Percentiles rank a stretch among this genome's conserved stretches.
phyloP scores from a whole-genome alignment of 2,329 filamentous ascomycete species.

The Pseudofabraea citricarpa region DNA sequence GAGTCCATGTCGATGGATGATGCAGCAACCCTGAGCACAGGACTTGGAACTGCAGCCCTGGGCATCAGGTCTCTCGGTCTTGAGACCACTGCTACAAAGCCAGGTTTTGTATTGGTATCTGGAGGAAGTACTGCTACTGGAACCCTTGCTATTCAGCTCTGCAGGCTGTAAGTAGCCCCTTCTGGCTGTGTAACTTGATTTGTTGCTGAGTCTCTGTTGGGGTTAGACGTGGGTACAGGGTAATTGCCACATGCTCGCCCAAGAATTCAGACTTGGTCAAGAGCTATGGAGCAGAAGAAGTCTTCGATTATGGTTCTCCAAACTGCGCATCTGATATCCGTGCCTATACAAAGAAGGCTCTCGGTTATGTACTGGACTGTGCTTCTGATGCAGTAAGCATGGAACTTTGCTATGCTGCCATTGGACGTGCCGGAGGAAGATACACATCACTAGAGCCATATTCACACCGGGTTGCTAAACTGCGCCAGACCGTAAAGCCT shows the following conservation, averaged over 20 bases:
- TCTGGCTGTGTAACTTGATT: constrained; percentile 4
- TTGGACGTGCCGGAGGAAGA: constrained; percentile 33
- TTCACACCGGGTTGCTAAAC: background rate
- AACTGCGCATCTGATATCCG: constrained; percentile 20
- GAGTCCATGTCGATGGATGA: constrained; percentile 27
- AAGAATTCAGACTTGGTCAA: constrained; percentile 34
- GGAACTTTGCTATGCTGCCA: constrained; percentile 31
- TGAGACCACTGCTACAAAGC: background rate
- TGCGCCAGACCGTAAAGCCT: background rate
- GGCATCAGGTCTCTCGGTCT: constrained; percentile 25
- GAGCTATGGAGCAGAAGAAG: constrained; percentile 35
- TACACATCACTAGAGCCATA: constrained; percentile 32
- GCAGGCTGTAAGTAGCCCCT: constrained; percentile 24
- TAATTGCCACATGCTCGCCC: constrained; percentile 40
- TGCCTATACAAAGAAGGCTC: constrained; percentile 29
- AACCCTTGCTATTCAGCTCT: constrained; percentile 36
- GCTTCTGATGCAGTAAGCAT: constrained; percentile 24
- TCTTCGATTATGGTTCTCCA: constrained; percentile 37
- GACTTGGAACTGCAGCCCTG: constrained; percentile 11
- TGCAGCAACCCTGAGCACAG: constrained; percentile 17
- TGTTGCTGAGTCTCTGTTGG: constrained; percentile 2
- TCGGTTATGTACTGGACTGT: constrained; percentile 36
- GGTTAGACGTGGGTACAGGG: constrained; percentile 28
- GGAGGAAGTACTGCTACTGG: constrained; percentile 39
- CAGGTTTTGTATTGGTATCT: constrained; percentile 33